Conservation (phyloP, 495 filamentous ascomycete genomes). For the Bathelium albidoporum region DNA sequence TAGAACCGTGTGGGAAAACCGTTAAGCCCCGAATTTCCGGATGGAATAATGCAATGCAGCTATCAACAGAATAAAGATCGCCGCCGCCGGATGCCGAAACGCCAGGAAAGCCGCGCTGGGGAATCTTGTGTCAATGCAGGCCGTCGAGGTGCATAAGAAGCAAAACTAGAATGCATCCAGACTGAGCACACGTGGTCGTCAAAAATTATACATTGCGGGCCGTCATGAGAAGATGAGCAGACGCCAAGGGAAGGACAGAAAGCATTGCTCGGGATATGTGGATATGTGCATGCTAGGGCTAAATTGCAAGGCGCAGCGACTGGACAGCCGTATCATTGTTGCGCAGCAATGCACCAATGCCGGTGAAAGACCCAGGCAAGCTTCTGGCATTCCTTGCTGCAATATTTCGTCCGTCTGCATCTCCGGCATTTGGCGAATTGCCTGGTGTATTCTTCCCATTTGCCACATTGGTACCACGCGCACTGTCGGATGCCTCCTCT, state of each 20-base stretch:
- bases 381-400: conserved; percentile 99
- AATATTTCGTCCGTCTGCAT: conserved; percentile 96
- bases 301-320: background rate
- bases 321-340: conserved; percentile 18
- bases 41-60: background rate
- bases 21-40: background rate
- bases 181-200: background rate
- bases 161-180: background rate
- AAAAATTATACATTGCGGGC: background rate
- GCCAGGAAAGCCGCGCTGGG: background rate
- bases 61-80: background rate
- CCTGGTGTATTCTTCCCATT: conserved; percentile 91
- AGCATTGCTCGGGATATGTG: background rate
- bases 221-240: background rate
- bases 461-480: conserved; percentile 93
- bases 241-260: background rate
- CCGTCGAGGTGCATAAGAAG: background rate
- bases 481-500: conserved; percentile 91
- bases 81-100: background rate
- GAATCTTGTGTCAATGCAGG: background rate
- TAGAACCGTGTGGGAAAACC: background rate
- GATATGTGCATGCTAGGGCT: background rate
- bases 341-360: conserved; percentile 87
- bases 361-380: conserved; percentile 95
- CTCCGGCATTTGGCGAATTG: conserved; percentile 97